Percentiles rank a stretch among this genome's conserved stretches.
Conservation (phyloP, 1,284 basidiomycete species). For the Omphalotus olearius region DNA sequence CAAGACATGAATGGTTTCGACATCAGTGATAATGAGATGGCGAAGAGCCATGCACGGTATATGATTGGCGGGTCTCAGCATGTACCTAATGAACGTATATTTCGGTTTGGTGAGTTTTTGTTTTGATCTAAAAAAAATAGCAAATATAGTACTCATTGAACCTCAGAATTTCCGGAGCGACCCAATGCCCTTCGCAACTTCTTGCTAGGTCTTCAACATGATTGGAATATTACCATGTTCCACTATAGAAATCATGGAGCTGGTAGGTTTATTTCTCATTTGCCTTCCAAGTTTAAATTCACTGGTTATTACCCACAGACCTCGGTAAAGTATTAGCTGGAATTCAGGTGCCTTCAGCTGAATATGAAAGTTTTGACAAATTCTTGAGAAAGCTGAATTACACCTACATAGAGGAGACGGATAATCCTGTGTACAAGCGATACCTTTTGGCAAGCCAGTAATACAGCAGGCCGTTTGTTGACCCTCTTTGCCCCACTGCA, state of each 20-base stretch:
- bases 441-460: slow-evolving; percentile 27
- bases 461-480: no score
- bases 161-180: slow-evolving; percentile 91
- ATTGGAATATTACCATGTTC: slow-evolving; percentile 96
- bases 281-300: no score
- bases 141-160: slow-evolving; percentile 7
- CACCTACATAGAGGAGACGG: slow-evolving; percentile 89
- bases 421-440: slow-evolving; percentile 82
- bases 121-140: neutral
- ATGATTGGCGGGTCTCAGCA: slow-evolving; percentile 84
- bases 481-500: no score
- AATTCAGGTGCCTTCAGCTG: slow-evolving; percentile 76
- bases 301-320: slow-evolving; percentile 44
- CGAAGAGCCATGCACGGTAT: slow-evolving; percentile 92
- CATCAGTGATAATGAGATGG: slow-evolving; percentile 93
- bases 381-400: slow-evolving; percentile 31
- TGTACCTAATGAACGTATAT: slow-evolving; percentile 85
- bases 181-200: slow-evolving; percentile 92
- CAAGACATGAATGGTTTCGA: slow-evolving; percentile 83
- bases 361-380: slow-evolving; percentile 16
- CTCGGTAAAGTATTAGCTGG: slow-evolving; percentile 90
- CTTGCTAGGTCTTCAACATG: slow-evolving; percentile 73
- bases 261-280: slow-evolving; percentile 50
- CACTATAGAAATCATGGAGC: slow-evolving; percentile 98
- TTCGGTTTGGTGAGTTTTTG: slow-evolving; percentile 79